phyloP scores from a whole-genome alignment of 176 grass and related monocot genomes.

The Phoenix dactylifera region DNA sequence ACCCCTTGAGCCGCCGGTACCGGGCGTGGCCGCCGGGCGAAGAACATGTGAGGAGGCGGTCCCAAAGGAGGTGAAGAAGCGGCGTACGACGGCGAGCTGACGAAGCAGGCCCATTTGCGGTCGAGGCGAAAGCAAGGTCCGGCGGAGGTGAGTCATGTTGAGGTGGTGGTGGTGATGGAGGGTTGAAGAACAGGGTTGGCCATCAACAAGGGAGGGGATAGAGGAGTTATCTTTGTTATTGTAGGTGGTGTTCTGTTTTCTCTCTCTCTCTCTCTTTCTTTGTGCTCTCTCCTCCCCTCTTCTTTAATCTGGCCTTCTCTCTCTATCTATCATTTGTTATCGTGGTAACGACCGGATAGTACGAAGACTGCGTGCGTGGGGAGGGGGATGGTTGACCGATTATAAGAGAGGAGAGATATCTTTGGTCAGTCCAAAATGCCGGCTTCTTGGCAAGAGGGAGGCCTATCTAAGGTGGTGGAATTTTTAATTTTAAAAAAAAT shows the following conservation, averaged over 20 bases:
- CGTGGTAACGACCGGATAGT: not conserved
- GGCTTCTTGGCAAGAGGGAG: too few species aligned
- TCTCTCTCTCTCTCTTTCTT: not conserved
- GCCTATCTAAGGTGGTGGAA: too few species aligned
- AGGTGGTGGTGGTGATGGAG: not conserved
- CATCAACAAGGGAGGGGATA: too few species aligned
- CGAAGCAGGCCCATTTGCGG: constrained; percentile 46
- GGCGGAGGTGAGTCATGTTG: not conserved
- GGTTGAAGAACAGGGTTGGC: not conserved
- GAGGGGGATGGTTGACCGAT: not conserved
- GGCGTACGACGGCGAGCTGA: constrained; percentile 48
- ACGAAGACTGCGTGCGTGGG: not conserved
- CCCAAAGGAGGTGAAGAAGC: constrained; percentile 58
- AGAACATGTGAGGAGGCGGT: constrained; percentile 56
- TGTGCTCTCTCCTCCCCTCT: not conserved
- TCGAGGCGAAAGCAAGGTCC: constrained; percentile 7
- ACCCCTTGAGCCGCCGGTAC: constrained; percentile 42
- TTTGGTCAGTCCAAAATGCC: too few species aligned
- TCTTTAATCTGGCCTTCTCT: not conserved
- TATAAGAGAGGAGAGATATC: too few species aligned
- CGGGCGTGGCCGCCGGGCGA: constrained; percentile 16
- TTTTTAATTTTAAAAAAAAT: too few species aligned
- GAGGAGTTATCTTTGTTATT: not conserved
- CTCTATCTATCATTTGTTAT: not conserved
- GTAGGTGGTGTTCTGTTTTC: not conserved